These are phyloP conservation scores for Globisporangium echinulatum DNA, from an alignment of 352 stramenopile species.

Conservation along the genomic window DNA sequence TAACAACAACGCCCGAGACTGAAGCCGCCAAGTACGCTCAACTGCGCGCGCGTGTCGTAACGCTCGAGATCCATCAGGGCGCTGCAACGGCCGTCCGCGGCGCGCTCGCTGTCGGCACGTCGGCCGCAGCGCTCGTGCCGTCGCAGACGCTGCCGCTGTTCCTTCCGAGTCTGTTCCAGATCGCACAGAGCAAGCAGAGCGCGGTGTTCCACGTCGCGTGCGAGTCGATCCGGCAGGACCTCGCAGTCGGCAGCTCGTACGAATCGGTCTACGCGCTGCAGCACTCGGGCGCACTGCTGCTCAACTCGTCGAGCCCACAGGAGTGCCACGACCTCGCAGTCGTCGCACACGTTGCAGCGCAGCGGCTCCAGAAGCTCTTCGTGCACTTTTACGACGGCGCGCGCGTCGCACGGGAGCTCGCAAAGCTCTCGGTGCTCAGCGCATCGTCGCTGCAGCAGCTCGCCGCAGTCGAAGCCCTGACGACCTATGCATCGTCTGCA, in stretches of 20 bases:
- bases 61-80: conserved; percentile 50
- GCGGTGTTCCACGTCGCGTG: conserved; percentile 64
- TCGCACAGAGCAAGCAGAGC: conserved; percentile 29
- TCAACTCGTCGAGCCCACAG: conserved; percentile 61
- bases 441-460: conserved; percentile 43
- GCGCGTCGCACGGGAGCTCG: conserved; percentile 51
- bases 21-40: conserved; percentile 13
- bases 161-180: conserved; percentile 59
- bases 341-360: conserved; percentile 61
- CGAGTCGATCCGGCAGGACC: conserved; percentile 43
- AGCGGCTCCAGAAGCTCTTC: conserved; percentile 51
- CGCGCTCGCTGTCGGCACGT: conserved; percentile 45
- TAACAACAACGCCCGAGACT: neutral
- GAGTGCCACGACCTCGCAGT: conserved; percentile 78
- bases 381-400: conserved; percentile 81
- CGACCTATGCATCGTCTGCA: neutral
- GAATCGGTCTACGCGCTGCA: conserved; percentile 59
- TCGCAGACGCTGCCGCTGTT: conserved; percentile 76
- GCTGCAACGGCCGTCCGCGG: conserved; percentile 53
- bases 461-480: conserved; percentile 21
- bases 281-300: conserved; percentile 62
- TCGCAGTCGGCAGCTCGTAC: conserved; percentile 54
- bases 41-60: conserved; percentile 48
- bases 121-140: conserved; percentile 42
- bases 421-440: conserved; percentile 55